Evolutionary conservation across 768 basidiomycete species (phyloP).

Genomic region (Kwoniella europaea): DNA sequence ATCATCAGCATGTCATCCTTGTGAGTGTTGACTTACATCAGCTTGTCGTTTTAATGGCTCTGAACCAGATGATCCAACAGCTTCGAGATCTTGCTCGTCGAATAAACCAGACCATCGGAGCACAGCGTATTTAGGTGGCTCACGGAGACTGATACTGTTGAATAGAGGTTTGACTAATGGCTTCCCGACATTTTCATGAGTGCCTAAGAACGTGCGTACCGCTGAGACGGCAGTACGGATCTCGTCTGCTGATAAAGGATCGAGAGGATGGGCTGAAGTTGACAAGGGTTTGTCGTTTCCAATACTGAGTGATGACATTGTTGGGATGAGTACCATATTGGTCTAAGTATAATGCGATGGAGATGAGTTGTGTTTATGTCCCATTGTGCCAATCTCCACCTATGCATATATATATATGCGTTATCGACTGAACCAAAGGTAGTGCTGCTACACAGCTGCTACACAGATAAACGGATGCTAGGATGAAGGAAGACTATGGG

Average conservation of each 20-base stretch:
- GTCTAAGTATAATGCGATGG: background rate
- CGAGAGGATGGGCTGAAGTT: constrained; percentile 32
- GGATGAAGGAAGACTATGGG: background rate
- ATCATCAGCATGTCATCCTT: background rate
- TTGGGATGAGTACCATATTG: constrained; percentile 17
- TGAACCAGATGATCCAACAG: constrained; percentile 14
- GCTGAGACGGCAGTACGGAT: constrained; percentile 29
- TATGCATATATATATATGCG: background rate
- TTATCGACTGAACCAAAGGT: background rate
- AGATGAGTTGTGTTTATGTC: background rate
- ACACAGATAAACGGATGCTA: background rate
- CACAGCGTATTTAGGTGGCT: constrained; percentile 36
- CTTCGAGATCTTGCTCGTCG: constrained; percentile 27
- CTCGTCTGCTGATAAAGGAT: constrained; percentile 32
- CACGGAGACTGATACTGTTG: constrained; percentile 33
- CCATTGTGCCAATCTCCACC: background rate
- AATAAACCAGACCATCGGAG: constrained; percentile 39
- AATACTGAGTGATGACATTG: constrained; percentile 12
- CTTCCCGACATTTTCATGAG: constrained; percentile 23
- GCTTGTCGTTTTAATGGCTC: constrained; percentile 37
- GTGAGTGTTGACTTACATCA: constrained; percentile 35
- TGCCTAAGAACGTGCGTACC: constrained; percentile 25
- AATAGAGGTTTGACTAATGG: constrained; percentile 25
- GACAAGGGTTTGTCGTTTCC: constrained; percentile 8
- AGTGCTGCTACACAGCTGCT: background rate